Base-by-base conservation (phyloP, 108 stramenopile species). In the Schizochytrium sp. region DNA sequence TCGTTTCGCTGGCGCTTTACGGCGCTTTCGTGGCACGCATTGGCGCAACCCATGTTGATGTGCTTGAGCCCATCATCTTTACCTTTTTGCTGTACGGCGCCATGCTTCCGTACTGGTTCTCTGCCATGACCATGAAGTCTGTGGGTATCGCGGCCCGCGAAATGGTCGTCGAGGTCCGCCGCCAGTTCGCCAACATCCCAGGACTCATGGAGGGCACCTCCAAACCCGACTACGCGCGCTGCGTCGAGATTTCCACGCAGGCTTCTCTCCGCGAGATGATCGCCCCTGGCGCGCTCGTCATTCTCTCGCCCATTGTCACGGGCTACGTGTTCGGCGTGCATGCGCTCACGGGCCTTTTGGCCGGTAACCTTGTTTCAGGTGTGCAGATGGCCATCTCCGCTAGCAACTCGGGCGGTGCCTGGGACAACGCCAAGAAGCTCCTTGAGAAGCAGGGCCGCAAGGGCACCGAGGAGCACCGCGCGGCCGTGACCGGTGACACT, bases 81-180 rank as follows among this genome's bases (percentile, higher is more conserved):
- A 93, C 96, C 88, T 97, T 97, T 93, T 91, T 98, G 90, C 95
- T 99, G 58, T 95, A 98, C 90, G 98, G 98, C 76, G 97, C 97
- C 89, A 98, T 97, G 97, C 96, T 99, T 60, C 98, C 98, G 44
- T 99, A 98, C 92, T 97, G 97, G 89, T 99, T 99, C 90, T 96
- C 97, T 69, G 99, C 99, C 88, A 92, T 99, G 95, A 99, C 99
- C 89, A 99, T 99, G 98, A 98, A 98, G 94, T 97, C 97, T 71
- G 99, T 99, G 41, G 97, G 97, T 76, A 91, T 92, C 55, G 98
- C 99, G 87, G 99, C 99, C 88, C 97, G 96, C 96, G 96, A 97
- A 87, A 99, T 99, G 97, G 97, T 99, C 55, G 60, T 96, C 92
- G 98, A 99, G 93, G 98, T 99, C 60, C 96, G 98, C 92, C 96